Percentiles rank a stretch among this genome's conserved stretches.
These are phyloP conservation scores for Claviceps citrina DNA, from an alignment of 2,329 filamentous ascomycete genomes.

Conservation along the genomic window DNA sequence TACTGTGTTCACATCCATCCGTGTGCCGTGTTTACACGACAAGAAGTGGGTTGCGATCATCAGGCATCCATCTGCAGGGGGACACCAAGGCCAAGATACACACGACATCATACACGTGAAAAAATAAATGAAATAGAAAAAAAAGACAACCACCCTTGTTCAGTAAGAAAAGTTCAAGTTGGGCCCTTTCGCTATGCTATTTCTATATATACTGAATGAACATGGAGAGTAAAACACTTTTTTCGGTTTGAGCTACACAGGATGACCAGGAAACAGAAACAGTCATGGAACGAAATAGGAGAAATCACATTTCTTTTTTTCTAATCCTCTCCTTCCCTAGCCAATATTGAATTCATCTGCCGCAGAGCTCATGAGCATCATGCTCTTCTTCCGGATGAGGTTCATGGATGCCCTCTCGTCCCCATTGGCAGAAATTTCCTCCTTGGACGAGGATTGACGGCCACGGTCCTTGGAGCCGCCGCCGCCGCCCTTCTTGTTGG, in stretches of 20 bases:
- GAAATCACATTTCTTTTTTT: not conserved
- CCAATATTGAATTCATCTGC: slow-evolving; percentile 56
- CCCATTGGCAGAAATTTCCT: slow-evolving; percentile 9
- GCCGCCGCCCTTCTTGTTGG: slow-evolving; percentile 19
- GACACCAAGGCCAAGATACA: too few species aligned
- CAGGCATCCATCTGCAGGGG: too few species aligned
- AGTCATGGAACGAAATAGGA: too few species aligned
- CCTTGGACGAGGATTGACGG: slow-evolving; percentile 5
- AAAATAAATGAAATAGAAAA: too few species aligned
- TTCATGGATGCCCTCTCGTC: slow-evolving; percentile 22
- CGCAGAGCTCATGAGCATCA: slow-evolving; percentile 49
- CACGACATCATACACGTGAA: too few species aligned
- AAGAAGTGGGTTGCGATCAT: too few species aligned
- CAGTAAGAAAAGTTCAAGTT: not conserved
- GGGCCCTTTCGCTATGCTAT: slow-evolving; percentile 1
- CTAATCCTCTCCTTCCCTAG: slow-evolving; percentile 15
- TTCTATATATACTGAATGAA: not conserved
- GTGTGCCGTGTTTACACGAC: too few species aligned
- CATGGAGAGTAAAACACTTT: not conserved
- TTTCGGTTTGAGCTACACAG: not conserved
- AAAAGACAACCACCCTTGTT: too few species aligned
- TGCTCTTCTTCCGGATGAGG: slow-evolving; percentile 43
- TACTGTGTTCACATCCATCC: too few species aligned
- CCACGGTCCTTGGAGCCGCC: slow-evolving; percentile 12
- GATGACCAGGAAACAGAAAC: not conserved